These are phyloP conservation scores for Trichoderma citrinoviride DNA, from an alignment of 2,329 filamentous ascomycete species.

Conservation along the genomic window DNA sequence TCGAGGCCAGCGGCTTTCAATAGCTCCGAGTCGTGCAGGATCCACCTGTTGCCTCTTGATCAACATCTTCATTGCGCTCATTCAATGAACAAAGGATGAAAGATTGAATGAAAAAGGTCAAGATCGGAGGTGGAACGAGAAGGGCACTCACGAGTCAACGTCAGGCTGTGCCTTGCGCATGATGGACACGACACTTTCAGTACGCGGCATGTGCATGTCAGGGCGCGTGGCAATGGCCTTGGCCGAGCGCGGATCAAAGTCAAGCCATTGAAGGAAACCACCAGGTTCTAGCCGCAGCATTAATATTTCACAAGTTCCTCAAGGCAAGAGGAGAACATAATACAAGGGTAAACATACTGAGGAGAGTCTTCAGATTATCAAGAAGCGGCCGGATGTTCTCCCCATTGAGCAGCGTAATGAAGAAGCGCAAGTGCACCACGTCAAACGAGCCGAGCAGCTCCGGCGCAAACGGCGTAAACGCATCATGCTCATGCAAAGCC, in stretches of 20 bases:
- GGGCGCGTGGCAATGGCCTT: background rate
- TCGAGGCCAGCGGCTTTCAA: background rate
- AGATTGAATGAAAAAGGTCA: no score
- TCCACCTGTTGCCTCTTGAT: background rate
- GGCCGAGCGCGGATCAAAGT: background rate
- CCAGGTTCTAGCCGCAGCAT: background rate
- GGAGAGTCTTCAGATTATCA: background rate
- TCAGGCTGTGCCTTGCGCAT: background rate
- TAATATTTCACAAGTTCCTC: background rate
- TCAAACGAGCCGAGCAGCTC: background rate
- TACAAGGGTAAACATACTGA: background rate
- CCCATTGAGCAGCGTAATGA: background rate
- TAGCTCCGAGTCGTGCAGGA: background rate
- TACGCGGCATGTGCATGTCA: background rate
- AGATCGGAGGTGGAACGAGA: background rate
- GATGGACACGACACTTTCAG: background rate
- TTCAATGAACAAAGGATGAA: no score
- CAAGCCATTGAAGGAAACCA: background rate
- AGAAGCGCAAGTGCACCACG: background rate
- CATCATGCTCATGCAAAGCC: background rate
- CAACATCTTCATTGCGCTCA: background rate
- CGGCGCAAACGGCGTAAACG: background rate
- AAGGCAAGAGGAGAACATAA: background rate
- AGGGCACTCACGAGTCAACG: background rate
- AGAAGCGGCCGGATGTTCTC: background rate